Evolutionary conservation across 2,329 filamentous ascomycete species (phyloP).

Genomic region (Aspergillus pseudotamarii): DNA sequence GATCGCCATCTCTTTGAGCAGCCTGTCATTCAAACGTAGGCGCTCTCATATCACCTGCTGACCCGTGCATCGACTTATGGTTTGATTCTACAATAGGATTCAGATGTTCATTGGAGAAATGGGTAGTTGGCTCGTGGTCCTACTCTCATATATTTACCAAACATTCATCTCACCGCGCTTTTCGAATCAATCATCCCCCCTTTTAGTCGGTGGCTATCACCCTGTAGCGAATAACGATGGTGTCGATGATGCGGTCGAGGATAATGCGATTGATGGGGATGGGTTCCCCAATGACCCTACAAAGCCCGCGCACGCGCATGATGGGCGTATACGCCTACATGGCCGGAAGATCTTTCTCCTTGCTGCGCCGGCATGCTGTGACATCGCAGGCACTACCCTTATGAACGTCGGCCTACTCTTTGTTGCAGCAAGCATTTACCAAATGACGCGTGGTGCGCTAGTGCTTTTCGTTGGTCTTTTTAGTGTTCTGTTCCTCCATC

Average conservation of each 20-base stretch:
- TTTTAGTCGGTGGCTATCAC: slow-evolving; percentile 63
- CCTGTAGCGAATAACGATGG: slow-evolving; percentile 59
- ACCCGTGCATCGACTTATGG: background rate
- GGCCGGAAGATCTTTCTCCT: slow-evolving; percentile 75
- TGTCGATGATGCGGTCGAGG: slow-evolving; percentile 49
- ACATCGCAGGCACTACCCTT: slow-evolving; percentile 91
- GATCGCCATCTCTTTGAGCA: slow-evolving; percentile 81
- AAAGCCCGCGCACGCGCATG: slow-evolving; percentile 58
- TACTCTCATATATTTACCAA: slow-evolving; percentile 67
- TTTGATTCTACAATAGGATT: slow-evolving; percentile 44
- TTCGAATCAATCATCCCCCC: slow-evolving; percentile 42
- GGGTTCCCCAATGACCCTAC: slow-evolving; percentile 49
- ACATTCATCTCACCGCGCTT: slow-evolving; percentile 51
- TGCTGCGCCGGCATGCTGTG: slow-evolving; percentile 84
- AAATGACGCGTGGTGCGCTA: slow-evolving; percentile 95
- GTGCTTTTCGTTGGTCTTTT: slow-evolving; percentile 96
- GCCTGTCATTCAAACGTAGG: slow-evolving; percentile 85
- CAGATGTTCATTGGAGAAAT: slow-evolving; percentile 99
- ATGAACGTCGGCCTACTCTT: slow-evolving; percentile 97
- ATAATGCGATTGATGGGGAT: slow-evolving; percentile 47
- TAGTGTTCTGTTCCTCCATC: slow-evolving; percentile 84
- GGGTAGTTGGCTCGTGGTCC: slow-evolving; percentile 92
- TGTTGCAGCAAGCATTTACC: slow-evolving; percentile 94
- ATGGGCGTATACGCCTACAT: slow-evolving; percentile 62
- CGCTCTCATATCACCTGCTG: background rate